Percentiles rank a stretch among this genome's conserved stretches.
Conservation (phyloP, 148 eudicot genomes). For the Selenicereus undatus region DNA sequence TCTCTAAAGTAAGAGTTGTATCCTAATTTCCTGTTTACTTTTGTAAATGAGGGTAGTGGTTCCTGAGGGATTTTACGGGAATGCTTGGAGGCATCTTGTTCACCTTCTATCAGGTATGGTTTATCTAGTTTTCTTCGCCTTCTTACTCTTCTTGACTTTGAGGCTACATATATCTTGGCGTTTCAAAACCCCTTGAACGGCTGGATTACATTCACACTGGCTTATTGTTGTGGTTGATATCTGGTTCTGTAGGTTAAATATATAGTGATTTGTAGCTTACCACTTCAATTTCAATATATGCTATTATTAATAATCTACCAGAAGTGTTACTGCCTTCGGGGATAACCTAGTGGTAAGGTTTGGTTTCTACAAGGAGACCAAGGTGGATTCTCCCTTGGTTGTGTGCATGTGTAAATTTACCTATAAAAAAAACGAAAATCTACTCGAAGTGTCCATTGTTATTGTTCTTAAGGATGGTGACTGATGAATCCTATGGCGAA, state of each 20-base stretch:
- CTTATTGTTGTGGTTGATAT: background rate
- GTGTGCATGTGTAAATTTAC: too few relatives aligned
- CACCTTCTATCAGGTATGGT: slow-evolving; percentile 84
- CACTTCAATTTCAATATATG: too few relatives aligned
- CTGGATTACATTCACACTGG: background rate
- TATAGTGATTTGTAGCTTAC: background rate
- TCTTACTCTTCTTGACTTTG: background rate
- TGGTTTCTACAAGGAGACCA: too few relatives aligned
- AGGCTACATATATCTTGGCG: background rate
- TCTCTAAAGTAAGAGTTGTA: background rate
- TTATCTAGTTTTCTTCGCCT: background rate
- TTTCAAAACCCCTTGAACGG: background rate
- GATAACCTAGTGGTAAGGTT: too few relatives aligned
- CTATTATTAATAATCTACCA: background rate
- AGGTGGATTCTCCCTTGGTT: too few relatives aligned
- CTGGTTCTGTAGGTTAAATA: background rate
- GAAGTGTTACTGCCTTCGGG: background rate
- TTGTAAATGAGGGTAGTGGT: slow-evolving; percentile 58
- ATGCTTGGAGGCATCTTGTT: slow-evolving; percentile 97
- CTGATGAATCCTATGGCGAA: background rate
- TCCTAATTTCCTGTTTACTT: background rate
- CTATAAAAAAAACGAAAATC: background rate
- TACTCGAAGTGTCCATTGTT: background rate
- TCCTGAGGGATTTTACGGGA: slow-evolving; percentile 95
- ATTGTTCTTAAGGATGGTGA: background rate